Evolutionary conservation across 495 filamentous ascomycete genomes (phyloP), one percentile per base, ranked within the genome.

Genomic region (Penicillium desertorum): DNA sequence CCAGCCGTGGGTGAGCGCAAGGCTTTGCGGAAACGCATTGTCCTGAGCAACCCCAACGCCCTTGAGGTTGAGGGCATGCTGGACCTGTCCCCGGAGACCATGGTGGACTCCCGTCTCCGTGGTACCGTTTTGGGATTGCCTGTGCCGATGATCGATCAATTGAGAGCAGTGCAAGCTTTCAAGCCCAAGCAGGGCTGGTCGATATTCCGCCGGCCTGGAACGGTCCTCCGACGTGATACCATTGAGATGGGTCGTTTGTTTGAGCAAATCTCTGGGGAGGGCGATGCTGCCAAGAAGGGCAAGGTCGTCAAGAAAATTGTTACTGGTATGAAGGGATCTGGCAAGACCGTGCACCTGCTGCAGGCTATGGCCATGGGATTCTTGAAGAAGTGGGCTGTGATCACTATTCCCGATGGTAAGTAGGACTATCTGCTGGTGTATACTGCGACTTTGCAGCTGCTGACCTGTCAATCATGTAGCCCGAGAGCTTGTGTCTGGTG

Each of bases 1-100:
- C 87, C 90, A 16, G 76, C 74, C 27, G 70, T 81, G 9, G 94
- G 92, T 56, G 91, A 96, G 77, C 86, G 92, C 65, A 96, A 91
- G 72, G 86, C 89, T 22, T 73, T 90, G 62, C 85, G 91, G 60
- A 97, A 95, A 77, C 84, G 89, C 54, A 88, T 98, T 57, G 85
- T 93, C 30, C 82, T 98, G 41, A 94, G 87, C 74, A 98, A 98
- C 74, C 87, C 88, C 65, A 98, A 96, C 76, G 94, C 94, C 36
- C 77, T 96, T 20, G 83, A 84, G 61, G 84, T 96, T 27, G 67
- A 73, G 23, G 86, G 82, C 19, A 74, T 95, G 68, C 65, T 74
- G 59, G 79, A 88, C 19, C 63, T 96, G 43, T 79, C 75, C 2
- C 64, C 74, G 11, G 76, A 83, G 54, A 81, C 74, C 47, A 76